Conservation (phyloP, 345 rosid genomes). For the Microthlaspi erraticum region DNA sequence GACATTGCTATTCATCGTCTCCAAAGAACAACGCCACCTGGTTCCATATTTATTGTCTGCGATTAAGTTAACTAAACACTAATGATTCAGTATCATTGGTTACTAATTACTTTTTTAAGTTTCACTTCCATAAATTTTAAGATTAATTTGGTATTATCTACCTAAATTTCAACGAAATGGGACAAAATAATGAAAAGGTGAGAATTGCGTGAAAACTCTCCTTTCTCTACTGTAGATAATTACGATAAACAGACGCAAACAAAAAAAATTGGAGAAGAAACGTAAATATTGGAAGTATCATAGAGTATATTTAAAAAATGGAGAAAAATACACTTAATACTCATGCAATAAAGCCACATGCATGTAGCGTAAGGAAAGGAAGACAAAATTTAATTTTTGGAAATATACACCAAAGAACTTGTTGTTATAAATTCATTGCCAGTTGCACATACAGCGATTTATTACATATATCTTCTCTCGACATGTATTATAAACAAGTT, state of each 20-base stretch:
- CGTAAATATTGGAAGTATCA: conserved; percentile 21
- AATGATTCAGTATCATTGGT: background rate
- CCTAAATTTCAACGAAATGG: background rate
- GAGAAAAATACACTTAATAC: conserved; percentile 12
- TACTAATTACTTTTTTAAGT: background rate
- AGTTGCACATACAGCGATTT: conserved; percentile 50
- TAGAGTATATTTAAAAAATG: background rate
- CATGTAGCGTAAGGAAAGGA: conserved; percentile 50
- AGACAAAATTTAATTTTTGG: conserved; percentile 44
- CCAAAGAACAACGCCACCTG: conserved; percentile 50
- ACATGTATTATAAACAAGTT: conserved; percentile 17
- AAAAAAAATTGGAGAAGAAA: background rate
- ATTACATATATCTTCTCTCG: conserved; percentile 37
- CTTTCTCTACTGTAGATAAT: conserved; percentile 9
- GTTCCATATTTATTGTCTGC: conserved; percentile 42
- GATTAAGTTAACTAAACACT: conserved; percentile 12
- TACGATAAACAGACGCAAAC: conserved; percentile 21
- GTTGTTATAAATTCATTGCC: conserved; percentile 50
- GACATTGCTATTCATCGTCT: conserved; percentile 48
- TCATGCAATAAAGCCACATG: conserved; percentile 55
- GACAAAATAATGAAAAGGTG: conserved; percentile 7
- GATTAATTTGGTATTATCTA: background rate
- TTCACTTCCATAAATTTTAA: background rate
- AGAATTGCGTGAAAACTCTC: conserved; percentile 36
- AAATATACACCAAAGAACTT: conserved; percentile 44